Conservation (phyloP, 257 asterid species). For the Capsicum baccatum region DNA sequence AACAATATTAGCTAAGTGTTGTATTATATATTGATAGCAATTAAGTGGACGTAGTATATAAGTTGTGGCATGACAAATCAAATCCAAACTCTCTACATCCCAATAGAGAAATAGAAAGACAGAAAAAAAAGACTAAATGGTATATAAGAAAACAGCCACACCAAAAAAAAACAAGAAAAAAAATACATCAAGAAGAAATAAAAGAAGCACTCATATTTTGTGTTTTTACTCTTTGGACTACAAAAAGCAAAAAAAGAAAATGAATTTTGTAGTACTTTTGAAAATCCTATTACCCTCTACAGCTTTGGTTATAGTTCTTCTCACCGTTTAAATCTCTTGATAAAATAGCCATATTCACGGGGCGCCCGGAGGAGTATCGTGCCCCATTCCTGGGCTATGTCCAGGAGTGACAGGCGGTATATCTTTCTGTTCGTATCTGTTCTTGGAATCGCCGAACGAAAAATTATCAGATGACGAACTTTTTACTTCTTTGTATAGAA, state of each 20-base stretch:
- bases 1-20: neutral
- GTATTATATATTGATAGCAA: neutral
- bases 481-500: neutral
- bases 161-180: too few species aligned
- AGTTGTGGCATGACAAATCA: neutral
- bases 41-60: neutral
- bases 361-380: slow-evolving; percentile 45
- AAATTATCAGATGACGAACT: neutral
- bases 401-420: slow-evolving; percentile 65
- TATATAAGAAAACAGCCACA: neutral
- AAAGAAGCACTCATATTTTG: neutral
- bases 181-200: neutral
- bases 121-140: neutral
- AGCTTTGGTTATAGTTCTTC: neutral
- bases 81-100: neutral
- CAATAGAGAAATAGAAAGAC: neutral
- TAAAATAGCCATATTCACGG: neutral
- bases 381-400: slow-evolving; percentile 82
- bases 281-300: neutral
- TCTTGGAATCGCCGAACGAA: slow-evolving; percentile 34
- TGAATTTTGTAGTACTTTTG: neutral
- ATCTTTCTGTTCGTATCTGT: slow-evolving; percentile 44
- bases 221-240: neutral
- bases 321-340: neutral
- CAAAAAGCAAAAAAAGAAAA: neutral